These are phyloP conservation scores for Grigorovia humatica DNA, from an alignment of 805 yeast species.

Conservation along the genomic window DNA sequence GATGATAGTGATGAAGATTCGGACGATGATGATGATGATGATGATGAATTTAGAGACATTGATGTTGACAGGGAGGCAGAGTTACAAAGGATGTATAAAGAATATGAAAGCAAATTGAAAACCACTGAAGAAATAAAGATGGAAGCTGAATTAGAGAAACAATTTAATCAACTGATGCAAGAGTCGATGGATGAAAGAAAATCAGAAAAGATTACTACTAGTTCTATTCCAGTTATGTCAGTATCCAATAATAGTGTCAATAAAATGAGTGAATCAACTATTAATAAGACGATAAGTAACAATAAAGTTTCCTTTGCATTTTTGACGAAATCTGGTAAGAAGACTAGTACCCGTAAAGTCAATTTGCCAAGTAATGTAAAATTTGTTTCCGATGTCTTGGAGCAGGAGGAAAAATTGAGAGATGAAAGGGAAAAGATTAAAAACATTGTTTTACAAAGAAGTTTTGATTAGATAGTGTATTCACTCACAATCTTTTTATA, in stretches of 20 bases:
- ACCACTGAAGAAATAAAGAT: conserved; percentile 37
- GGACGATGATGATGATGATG: conserved; percentile 6
- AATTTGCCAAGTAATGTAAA: conserved; percentile 43
- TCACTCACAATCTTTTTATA: neutral
- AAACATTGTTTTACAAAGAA: conserved; percentile 37
- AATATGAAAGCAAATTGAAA: conserved; percentile 29
- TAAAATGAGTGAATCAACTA: neutral
- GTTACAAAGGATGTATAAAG: conserved; percentile 28
- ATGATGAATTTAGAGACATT: conserved; percentile 12
- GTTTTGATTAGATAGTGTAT: conserved; percentile 22
- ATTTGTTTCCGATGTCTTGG: conserved; percentile 42
- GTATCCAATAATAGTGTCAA: neutral
- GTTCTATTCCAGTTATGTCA: conserved; percentile 18
- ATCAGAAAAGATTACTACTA: conserved; percentile 20
- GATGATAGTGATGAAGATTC: conserved; percentile 22
- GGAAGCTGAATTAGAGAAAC: conserved; percentile 45
- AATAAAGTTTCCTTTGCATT: conserved; percentile 39
- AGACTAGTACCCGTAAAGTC: conserved; percentile 34
- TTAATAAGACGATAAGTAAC: neutral
- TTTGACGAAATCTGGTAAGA: conserved; percentile 45
- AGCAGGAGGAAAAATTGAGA: conserved; percentile 40
- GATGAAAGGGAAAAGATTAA: conserved; percentile 49
- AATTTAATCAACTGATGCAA: conserved; percentile 42
- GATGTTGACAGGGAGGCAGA: conserved; percentile 27
- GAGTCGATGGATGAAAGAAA: conserved; percentile 38